Percentiles rank a stretch among this genome's conserved stretches.
phyloP scores from a whole-genome alignment of 306 rosid species.

The Styphnolobium japonicum region DNA sequence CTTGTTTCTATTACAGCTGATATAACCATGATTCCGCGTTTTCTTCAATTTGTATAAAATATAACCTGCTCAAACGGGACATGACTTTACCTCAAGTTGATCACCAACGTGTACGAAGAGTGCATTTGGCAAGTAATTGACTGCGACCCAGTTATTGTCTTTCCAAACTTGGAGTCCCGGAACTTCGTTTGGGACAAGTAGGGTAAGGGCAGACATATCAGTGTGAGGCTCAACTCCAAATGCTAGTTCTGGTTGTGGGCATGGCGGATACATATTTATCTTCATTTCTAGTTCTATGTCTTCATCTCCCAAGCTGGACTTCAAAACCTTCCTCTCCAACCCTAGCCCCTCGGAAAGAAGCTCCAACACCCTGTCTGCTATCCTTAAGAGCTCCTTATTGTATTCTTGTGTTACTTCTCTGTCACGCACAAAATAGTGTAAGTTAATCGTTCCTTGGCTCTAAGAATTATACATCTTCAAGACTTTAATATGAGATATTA shows the following conservation, averaged over 20 bases:
- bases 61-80: background rate
- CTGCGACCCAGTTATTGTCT: constrained; percentile 48
- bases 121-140: constrained; percentile 43
- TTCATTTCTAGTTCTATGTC: constrained; percentile 61
- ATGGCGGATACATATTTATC: constrained; percentile 74
- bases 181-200: constrained; percentile 58
- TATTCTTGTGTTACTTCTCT: constrained; percentile 58
- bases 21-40: background rate
- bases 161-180: constrained; percentile 65
- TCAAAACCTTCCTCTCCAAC: constrained; percentile 42
- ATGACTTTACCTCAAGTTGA: constrained; percentile 50
- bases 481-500: background rate
- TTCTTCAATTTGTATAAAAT: background rate
- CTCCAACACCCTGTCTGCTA: constrained; percentile 39
- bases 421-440: background rate
- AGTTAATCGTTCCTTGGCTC: background rate
- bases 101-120: constrained; percentile 62
- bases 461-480: background rate
- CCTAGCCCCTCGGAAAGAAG: constrained; percentile 57
- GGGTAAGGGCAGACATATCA: constrained; percentile 66
- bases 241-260: constrained; percentile 70
- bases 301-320: constrained; percentile 42
- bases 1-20: background rate
- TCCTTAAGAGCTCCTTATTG: constrained; percentile 45
- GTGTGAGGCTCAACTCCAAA: constrained; percentile 79